Percentiles rank a stretch among this genome's conserved stretches.
phyloP scores from a whole-genome alignment of 2,329 filamentous ascomycete species.

The Cordyceps sp. region DNA sequence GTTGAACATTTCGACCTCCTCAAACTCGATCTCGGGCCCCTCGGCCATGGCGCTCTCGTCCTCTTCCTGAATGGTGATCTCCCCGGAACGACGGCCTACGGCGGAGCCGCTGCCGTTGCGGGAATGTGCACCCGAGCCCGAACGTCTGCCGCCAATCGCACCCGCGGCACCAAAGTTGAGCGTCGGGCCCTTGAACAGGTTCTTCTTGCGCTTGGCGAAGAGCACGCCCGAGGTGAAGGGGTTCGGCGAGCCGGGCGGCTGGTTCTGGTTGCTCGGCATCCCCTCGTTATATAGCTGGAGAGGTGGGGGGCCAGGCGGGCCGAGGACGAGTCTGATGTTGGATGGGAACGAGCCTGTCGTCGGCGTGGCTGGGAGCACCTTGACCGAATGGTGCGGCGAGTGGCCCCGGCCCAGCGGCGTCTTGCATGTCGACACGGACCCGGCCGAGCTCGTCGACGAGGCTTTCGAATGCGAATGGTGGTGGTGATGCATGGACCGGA shows the following conservation, averaged over 20 bases:
- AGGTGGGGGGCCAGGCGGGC: constrained; percentile 31
- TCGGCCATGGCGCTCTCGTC: constrained; percentile 33
- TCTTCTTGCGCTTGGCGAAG: constrained; percentile 70
- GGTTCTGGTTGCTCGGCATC: constrained; percentile 25
- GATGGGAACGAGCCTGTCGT: constrained; percentile 60
- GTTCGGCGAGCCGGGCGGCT: constrained; percentile 36
- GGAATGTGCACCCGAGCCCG: constrained; percentile 23
- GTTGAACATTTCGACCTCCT: constrained; percentile 43
- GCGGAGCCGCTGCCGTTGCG: constrained; percentile 46
- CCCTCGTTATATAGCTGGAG: constrained; percentile 41
- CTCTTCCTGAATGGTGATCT: constrained; percentile 56
- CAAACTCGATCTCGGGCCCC: constrained; percentile 29
- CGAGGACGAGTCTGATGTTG: constrained; percentile 68
- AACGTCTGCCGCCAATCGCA: constrained; percentile 21
- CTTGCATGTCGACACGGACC: constrained; percentile 54
- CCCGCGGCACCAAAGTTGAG: constrained; percentile 32
- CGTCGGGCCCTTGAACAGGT: constrained; percentile 67
- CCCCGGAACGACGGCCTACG: constrained; percentile 51
- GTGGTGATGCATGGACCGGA: constrained; percentile 79
- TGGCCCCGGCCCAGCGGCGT: constrained; percentile 46
- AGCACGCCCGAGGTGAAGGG: constrained; percentile 48
- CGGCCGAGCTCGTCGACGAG: constrained; percentile 76
- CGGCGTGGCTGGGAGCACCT: constrained; percentile 85
- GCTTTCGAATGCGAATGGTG: constrained; percentile 85
- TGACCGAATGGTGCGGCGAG: constrained; percentile 79